Conservation (phyloP, 192 early-diverging fungal genomes). For the Tieghemiomyces parasiticus region DNA sequence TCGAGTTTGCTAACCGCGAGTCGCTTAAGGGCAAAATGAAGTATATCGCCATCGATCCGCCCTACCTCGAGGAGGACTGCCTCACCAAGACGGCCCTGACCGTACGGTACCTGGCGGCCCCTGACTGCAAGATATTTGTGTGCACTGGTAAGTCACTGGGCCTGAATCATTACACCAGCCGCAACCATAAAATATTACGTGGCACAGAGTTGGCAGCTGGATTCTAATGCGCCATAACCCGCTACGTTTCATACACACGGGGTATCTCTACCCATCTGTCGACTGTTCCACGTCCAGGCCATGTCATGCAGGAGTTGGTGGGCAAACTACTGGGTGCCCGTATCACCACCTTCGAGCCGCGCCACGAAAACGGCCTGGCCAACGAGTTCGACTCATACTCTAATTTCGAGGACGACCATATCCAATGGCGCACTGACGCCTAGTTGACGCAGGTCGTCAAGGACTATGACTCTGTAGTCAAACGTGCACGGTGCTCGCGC, state of each 20-base stretch:
- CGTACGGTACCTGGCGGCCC: conserved; percentile 27
- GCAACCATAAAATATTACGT: too few relatives aligned
- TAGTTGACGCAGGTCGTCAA: too few relatives aligned
- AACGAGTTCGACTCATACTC: conserved; percentile 49
- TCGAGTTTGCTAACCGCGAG: conserved; percentile 18
- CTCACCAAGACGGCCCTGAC: conserved; percentile 37
- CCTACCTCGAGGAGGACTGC: conserved; percentile 51
- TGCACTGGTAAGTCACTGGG: conserved; percentile 38
- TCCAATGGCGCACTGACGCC: not conserved
- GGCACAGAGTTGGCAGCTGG: too few relatives aligned
- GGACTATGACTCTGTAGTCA: too few relatives aligned
- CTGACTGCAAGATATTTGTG: conserved; percentile 34
- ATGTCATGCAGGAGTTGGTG: conserved; percentile 24
- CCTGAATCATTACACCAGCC: not conserved
- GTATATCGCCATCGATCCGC: conserved; percentile 46
- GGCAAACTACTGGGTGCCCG: conserved; percentile 19
- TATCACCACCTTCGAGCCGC: conserved; percentile 34
- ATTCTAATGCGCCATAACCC: too few relatives aligned
- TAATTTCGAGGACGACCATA: conserved; percentile 20
- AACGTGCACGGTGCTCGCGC: too few relatives aligned
- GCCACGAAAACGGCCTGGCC: conserved; percentile 37
- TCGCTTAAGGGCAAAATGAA: conserved; percentile 27
- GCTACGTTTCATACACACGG: too few relatives aligned
- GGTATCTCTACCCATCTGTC: too few relatives aligned
- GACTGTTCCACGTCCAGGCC: conserved; percentile 16